These are phyloP conservation scores for Arthrobotrys entomopaga DNA, from an alignment of 2,329 filamentous ascomycete genomes.

Conservation along the genomic window DNA sequence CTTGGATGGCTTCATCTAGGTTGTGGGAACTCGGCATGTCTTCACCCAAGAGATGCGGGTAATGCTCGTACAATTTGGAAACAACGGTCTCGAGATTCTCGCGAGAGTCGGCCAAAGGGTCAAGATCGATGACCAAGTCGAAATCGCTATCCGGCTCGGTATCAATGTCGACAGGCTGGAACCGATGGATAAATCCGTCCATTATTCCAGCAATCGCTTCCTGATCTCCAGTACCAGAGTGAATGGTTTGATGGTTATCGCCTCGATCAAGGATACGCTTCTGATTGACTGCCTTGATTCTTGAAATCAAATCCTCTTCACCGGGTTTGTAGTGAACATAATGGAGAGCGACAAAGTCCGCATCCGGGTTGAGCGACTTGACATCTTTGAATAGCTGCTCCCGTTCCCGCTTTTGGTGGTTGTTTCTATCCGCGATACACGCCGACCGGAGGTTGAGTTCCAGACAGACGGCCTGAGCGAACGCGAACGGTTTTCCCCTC, in stretches of 20 bases:
- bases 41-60: constrained; percentile 77
- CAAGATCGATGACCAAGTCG: constrained; percentile 83
- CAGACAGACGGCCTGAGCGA: constrained; percentile 68
- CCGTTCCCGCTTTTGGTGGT: constrained; percentile 86
- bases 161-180: constrained; percentile 77
- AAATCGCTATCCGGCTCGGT: constrained; percentile 81
- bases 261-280: constrained; percentile 83
- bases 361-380: constrained; percentile 69
- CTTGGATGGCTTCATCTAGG: constrained; percentile 81
- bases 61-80: constrained; percentile 75
- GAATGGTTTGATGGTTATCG: constrained; percentile 98
- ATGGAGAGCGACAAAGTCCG: constrained; percentile 83
- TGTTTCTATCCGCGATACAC: constrained; percentile 93
- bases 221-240: constrained; percentile 77
- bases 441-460: constrained; percentile 67
- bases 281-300: constrained; percentile 78
- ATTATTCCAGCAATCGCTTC: constrained; percentile 87
- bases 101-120: constrained; percentile 79
- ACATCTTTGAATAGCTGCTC: constrained; percentile 87
- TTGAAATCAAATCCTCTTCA: constrained; percentile 69
- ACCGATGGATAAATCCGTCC: constrained; percentile 89
- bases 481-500: constrained; percentile 77
- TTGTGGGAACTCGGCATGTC: constrained; percentile 75
- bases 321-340: constrained; percentile 75
- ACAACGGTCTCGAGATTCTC: constrained; percentile 86